These are phyloP conservation scores for Melanogaster broomeanus DNA, from an alignment of 768 basidiomycete species.

Conservation along the genomic window DNA sequence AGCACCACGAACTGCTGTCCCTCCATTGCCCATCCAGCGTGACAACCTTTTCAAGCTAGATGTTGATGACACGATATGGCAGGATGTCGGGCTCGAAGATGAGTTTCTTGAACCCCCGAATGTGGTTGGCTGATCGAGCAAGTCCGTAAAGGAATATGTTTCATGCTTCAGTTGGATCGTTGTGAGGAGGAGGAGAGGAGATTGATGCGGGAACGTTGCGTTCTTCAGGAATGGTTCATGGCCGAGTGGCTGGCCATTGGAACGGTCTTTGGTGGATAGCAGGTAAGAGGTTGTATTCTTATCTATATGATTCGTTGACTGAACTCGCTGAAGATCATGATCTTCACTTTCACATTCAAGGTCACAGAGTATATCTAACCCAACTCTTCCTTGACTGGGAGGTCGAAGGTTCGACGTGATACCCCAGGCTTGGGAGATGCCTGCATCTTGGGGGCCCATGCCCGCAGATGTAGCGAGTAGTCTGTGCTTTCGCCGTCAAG, in stretches of 20 bases:
- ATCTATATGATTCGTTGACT: too few relatives aligned
- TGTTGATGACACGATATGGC: background rate
- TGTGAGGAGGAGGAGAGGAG: background rate
- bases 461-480: too few relatives aligned
- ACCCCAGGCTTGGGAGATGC: too few relatives aligned
- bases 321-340: too few relatives aligned
- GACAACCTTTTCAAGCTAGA: constrained; percentile 20
- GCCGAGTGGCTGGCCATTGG: background rate
- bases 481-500: too few relatives aligned
- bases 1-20: constrained; percentile 26
- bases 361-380: too few relatives aligned
- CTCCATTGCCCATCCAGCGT: constrained; percentile 22
- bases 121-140: background rate
- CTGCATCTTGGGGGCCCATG: too few relatives aligned
- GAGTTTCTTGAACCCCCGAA: background rate
- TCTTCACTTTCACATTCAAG: too few relatives aligned
- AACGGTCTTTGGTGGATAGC: too few relatives aligned
- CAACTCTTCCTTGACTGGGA: too few relatives aligned
- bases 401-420: too few relatives aligned
- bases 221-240: background rate
- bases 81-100: background rate
- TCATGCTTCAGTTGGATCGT: background rate
- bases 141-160: background rate
- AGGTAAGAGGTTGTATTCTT: too few relatives aligned
- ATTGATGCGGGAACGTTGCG: background rate